A percentile compares a stretch with the other conserved stretches of the same genome.
phyloP scores from a whole-genome alignment of 768 basidiomycete species.

The Suillus subluteus region DNA sequence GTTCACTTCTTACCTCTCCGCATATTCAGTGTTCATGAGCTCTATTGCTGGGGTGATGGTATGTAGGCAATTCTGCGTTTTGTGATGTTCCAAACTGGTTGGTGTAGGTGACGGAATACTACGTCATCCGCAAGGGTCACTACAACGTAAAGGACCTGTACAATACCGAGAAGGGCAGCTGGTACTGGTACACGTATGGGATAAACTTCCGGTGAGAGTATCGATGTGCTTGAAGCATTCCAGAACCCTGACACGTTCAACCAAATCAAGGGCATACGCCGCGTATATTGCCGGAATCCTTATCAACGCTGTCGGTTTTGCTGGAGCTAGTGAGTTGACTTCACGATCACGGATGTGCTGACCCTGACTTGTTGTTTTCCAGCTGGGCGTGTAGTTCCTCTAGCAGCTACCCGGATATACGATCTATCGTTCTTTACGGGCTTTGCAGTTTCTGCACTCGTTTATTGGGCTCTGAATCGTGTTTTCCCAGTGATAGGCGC shows the following conservation, averaged over 20 bases:
- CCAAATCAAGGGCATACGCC: conserved; percentile 56
- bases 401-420: conserved; percentile 74
- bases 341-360: conserved; percentile 5
- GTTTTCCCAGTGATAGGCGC: conserved; percentile 63
- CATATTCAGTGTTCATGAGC: conserved; percentile 80
- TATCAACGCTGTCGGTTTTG: conserved; percentile 84
- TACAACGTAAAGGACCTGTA: conserved; percentile 78
- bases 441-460: conserved; percentile 65
- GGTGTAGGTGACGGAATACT: conserved; percentile 77
- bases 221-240: conserved; percentile 15
- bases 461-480: conserved; percentile 63
- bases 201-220: conserved; percentile 64
- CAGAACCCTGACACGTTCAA: conserved; percentile 8
- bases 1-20: conserved; percentile 82
- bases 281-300: conserved; percentile 76
- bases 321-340: conserved; percentile 61
- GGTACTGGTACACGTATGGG: conserved; percentile 79
- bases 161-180: conserved; percentile 52
- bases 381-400: conserved; percentile 64
- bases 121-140: conserved; percentile 68
- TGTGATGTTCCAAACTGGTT: not conserved
- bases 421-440: conserved; percentile 86
- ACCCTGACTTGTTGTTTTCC: conserved; percentile 5
- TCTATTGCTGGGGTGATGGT: conserved; percentile 86
- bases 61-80: conserved; percentile 15